These are phyloP conservation scores for Talaromyces pinophilus DNA, from an alignment of 2,329 filamentous ascomycete genomes.

Conservation along the genomic window DNA sequence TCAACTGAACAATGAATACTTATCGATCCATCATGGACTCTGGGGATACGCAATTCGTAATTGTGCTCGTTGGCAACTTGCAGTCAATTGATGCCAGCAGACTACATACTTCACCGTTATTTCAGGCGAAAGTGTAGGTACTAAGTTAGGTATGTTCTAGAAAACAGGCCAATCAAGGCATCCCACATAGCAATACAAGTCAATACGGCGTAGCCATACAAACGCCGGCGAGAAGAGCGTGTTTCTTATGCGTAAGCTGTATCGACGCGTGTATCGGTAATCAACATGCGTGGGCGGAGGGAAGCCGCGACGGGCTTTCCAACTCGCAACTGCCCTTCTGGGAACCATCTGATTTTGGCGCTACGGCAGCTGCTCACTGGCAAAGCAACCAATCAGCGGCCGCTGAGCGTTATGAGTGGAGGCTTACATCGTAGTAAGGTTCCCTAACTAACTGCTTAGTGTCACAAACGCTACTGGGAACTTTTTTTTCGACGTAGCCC, in stretches of 20 bases:
- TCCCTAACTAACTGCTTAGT: constrained; percentile 1
- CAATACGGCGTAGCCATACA: neutral
- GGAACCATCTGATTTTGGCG: neutral
- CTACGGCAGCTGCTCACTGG: neutral
- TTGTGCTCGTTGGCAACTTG: neutral
- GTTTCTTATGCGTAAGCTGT: neutral
- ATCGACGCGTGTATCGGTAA: constrained; percentile 12
- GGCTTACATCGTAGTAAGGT: neutral
- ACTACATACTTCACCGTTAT: neutral
- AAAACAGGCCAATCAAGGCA: constrained; percentile 4
- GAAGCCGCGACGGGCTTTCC: neutral
- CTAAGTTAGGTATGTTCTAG: neutral
- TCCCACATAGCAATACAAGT: constrained; percentile 12
- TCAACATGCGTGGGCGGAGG: neutral
- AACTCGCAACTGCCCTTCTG: constrained; percentile 4
- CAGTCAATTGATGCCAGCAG: neutral
- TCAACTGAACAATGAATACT: neutral
- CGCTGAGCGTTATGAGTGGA: neutral
- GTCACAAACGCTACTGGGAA: constrained; percentile 6
- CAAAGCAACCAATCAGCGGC: neutral
- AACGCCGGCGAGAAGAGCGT: neutral
- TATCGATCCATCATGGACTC: neutral
- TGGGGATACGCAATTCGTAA: neutral
- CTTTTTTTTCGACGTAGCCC: constrained; percentile 16
- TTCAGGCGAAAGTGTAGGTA: neutral